Conservation (phyloP, 2,329 filamentous ascomycete species). For the Aureobasidium namibiae region DNA sequence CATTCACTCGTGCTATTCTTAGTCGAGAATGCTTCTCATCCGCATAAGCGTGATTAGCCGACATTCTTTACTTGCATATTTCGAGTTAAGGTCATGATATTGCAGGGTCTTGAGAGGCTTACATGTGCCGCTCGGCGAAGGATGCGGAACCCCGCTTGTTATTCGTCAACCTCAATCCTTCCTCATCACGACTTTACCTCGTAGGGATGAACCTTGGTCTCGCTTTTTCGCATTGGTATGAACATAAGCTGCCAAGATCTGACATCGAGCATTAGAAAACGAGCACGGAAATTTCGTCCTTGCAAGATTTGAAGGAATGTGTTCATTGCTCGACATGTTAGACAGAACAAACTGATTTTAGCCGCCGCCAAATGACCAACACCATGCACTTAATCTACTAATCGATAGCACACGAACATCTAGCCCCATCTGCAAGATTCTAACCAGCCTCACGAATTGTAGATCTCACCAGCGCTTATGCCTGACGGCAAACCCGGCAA, state of each 20-base stretch:
- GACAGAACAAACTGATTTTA: neutral
- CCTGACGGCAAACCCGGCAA: neutral
- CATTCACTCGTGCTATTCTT: neutral
- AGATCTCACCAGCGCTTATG: neutral
- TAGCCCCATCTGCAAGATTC: constrained; percentile 4
- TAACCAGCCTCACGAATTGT: neutral
- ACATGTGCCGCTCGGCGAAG: neutral
- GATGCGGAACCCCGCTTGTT: neutral
- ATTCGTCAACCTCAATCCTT: neutral
- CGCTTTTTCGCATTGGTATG: neutral
- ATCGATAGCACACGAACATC: neutral
- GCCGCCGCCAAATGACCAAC: constrained; percentile 2
- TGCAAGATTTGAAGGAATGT: neutral
- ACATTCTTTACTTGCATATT: constrained; percentile 1
- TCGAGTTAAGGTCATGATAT: neutral
- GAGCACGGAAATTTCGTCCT: too few relatives aligned
- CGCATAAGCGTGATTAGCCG: constrained; percentile 8
- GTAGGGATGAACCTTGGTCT: too few relatives aligned
- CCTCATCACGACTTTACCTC: neutral
- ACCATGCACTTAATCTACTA: neutral
- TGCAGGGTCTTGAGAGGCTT: neutral
- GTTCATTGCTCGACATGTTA: too few relatives aligned
- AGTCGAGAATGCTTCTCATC: neutral
- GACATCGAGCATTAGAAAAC: neutral
- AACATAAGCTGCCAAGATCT: neutral